phyloP scores from a whole-genome alignment of 164 flowering plant genomes.

The Tetrastigma voinierianum region DNA sequence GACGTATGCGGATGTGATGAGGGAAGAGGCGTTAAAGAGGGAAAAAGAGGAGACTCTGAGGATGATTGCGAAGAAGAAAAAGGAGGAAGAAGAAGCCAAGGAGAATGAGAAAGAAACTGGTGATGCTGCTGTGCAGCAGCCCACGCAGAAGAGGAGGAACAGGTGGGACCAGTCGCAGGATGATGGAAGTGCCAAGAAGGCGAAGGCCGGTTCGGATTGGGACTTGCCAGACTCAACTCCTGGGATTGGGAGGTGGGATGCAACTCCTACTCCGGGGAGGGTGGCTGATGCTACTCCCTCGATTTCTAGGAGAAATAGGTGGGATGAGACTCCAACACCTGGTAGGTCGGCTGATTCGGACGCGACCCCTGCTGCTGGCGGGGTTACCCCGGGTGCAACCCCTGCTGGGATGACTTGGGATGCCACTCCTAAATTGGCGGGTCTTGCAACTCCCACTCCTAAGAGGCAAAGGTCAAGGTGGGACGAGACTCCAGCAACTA shows the following conservation, averaged over 20 bases:
- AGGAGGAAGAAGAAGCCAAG: conserved; percentile 75
- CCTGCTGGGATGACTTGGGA: conserved; percentile 99
- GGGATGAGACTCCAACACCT: conserved; percentile 99
- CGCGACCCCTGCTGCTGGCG: conserved; percentile 87
- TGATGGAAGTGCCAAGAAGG: conserved; percentile 54
- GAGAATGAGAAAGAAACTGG: conserved; percentile 32
- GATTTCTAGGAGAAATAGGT: conserved; percentile 67
- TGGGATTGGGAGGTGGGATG: conserved; percentile 95
- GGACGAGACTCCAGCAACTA: conserved; percentile 97
- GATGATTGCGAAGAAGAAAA: conserved; percentile 75
- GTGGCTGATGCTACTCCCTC: conserved; percentile 81
- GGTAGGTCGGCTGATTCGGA: conserved; percentile 87
- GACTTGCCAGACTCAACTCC: conserved; percentile 90
- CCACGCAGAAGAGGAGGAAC: conserved; percentile 72
- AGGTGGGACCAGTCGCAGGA: conserved; percentile 93
- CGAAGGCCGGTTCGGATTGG: conserved; percentile 82
- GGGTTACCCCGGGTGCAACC: conserved; percentile 91
- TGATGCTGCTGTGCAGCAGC: conserved; percentile 17
- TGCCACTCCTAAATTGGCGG: conserved; percentile 93
- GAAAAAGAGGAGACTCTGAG: conserved; percentile 73
- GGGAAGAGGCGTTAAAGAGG: conserved; percentile 71
- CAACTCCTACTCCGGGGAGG: conserved; percentile 94
- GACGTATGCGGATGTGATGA: conserved; percentile 91
- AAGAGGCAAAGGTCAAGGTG: conserved; percentile 94
- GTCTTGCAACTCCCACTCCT: conserved; percentile 92